Base-by-base conservation (phyloP, 2,329 filamentous ascomycete genomes). In the Phyllosticta citribraziliensis region DNA sequence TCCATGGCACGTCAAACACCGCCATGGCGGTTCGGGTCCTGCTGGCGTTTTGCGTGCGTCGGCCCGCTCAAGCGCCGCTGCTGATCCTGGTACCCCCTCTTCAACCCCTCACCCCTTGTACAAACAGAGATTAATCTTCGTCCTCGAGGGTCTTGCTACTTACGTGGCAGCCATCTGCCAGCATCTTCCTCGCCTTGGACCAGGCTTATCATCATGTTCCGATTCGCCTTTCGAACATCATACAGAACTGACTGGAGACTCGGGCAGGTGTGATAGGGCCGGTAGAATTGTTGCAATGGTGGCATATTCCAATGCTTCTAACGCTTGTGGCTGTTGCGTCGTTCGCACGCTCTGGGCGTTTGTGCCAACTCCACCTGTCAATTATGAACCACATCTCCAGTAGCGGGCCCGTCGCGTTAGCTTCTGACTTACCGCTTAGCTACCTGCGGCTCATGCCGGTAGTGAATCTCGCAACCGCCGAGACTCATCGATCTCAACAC, bases 91-190 rank as follows among this genome's bases (percentile, higher is more conserved):
- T 47, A 8, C 40, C 40, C 40, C 14, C 40, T 47, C 40, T n/a
- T 47, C 12, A n/a, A 47, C 40, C 17, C 14, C 2, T 47, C 40
- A 47, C 40, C 14, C 40, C 40, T 47, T 47, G 40, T 47, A 6
- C 14, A n/a, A 30, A 14, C 40, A 47, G 6, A 47, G 5, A n/a
- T n/a, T 47, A 47, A 17, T 17, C 40, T n/a, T 69, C 65, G 52
- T 66, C 67, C 10, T 64, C 63, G n/a, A 65, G 62, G 60, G 68
- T 70, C 19, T 68, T 68, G 20, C 64, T 67, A 64, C 71, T 73
- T 53, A 66, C 67, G 40, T 70, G 66, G 51, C 71, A 70, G 10
- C 35, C 35, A 12, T 47, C n/a, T 47, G 17, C 40, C 40, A 47
- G 40, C 40, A 47, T n/a, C 40, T 47, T n/a, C 40, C 40, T 47